phyloP scores from a whole-genome alignment of 75 land plant species.

The Adiantum capillusveneris region DNA sequence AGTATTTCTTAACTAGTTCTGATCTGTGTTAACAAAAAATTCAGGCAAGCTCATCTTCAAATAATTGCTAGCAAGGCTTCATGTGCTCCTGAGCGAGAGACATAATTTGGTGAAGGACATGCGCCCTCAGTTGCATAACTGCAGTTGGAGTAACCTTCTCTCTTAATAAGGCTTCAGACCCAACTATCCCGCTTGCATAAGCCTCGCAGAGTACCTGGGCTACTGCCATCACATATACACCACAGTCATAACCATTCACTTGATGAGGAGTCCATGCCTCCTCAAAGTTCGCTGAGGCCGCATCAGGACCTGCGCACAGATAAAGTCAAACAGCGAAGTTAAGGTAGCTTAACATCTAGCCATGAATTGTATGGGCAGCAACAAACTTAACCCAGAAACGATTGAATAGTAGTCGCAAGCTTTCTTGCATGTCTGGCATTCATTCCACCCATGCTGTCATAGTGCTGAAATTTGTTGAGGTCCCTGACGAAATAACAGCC shows the following conservation, averaged over 20 bases:
- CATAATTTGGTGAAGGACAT: background rate
- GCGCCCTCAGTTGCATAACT: background rate
- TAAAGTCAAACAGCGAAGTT: no score
- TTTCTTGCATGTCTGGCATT: constrained; percentile 36
- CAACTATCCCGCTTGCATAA: constrained; percentile 14
- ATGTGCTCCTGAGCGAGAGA: constrained; percentile 17
- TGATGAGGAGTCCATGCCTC: constrained; percentile 59
- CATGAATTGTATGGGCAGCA: no score
- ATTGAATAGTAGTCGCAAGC: constrained; percentile 36
- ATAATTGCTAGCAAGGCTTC: no score
- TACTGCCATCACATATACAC: constrained; percentile 64
- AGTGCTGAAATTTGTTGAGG: constrained; percentile 55
- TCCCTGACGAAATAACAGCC: constrained; percentile 7
- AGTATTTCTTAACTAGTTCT: no score
- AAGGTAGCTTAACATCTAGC: no score
- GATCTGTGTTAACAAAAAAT: no score
- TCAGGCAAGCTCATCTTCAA: no score
- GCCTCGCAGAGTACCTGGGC: constrained; percentile 50
- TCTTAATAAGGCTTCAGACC: background rate
- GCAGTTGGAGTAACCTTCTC: background rate
- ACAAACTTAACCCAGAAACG: constrained; percentile 22
- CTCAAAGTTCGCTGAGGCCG: constrained; percentile 13
- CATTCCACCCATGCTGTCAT: constrained; percentile 50
- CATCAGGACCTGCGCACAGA: constrained; percentile 8
- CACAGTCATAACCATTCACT: constrained; percentile 81